Base-by-base conservation (phyloP, 352 stramenopile genomes). In the Peronospora farinosa region DNA sequence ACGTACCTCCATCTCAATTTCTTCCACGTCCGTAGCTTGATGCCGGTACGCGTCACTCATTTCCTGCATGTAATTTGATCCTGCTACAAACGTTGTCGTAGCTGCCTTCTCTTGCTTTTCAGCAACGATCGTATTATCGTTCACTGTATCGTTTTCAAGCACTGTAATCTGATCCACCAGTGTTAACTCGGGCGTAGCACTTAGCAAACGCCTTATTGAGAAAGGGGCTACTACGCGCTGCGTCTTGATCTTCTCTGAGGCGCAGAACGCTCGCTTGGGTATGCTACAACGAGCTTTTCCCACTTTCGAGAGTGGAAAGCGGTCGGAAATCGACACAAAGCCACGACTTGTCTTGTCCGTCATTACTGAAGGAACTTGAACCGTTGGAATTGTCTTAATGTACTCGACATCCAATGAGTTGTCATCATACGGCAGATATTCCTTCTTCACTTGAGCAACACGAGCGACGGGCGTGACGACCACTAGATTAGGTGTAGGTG, bases 1-100 rank as follows among this genome's bases (percentile, higher is more conserved):
- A 36, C 67, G 16, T 50, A 89, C 78, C 72, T 87, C 75, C 73
- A 89, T 86, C 45, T 89, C 78, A 42, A 82, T 76, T 30, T 75
- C 54, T 60, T 88, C 78, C 36, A 65, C 67, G 42, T 86, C 81
- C 7, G 65, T 83, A 17, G 71, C 65, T 12, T 68, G 54, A 54
- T 86, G 85, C 39, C 65, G 44, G 56, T 88, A 88, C 16, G 69
- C 51, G 28, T 81, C 60, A 13, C 40, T 58, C 49, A 65, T 46
- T 6, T 57, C 15, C 21, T 52, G 53, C 19, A 48, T 15, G 5
- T 44, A 1, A 21, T 48, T 55, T 13, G 33, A 16, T 28, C 35
- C 32, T 63, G 40, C 40, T 60, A 67, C 15, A 46, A 68, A 48
- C 17, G 36, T 40, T 35, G 60, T 46, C 59, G 67, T 35, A 39